Conservation (phyloP, 345 rosid species). For the Sonneratia caseolaris region DNA sequence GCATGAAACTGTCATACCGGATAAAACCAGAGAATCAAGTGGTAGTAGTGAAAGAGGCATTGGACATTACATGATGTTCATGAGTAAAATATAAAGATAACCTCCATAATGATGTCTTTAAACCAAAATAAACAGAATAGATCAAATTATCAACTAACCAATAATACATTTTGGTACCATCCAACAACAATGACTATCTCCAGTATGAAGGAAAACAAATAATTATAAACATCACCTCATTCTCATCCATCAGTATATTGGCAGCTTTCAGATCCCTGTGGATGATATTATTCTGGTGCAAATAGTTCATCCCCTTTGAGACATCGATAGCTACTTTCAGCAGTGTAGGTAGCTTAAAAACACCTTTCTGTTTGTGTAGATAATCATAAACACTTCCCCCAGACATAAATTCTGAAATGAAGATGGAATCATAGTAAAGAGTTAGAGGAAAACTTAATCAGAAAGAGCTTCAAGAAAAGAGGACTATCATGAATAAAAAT, state of each 20-base stretch:
- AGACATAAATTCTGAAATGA: constrained; percentile 18
- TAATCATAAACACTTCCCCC: constrained; percentile 24
- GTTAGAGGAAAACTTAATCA: not conserved
- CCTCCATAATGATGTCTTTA: not conserved
- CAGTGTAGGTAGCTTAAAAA: constrained; percentile 15
- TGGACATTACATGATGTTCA: not conserved
- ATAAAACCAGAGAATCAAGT: not conserved
- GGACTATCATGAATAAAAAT: not conserved
- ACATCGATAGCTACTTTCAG: constrained; percentile 21
- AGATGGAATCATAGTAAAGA: not conserved
- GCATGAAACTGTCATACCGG: not conserved
- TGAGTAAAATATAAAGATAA: not conserved
- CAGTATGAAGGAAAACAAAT: not conserved
- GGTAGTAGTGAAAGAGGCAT: not conserved
- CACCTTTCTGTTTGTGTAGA: constrained; percentile 21
- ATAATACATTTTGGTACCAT: not conserved
- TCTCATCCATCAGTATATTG: constrained; percentile 19
- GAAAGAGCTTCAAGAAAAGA: not conserved
- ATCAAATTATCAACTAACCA: not conserved
- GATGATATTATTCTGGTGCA: constrained; percentile 22
- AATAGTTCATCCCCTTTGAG: constrained; percentile 21
- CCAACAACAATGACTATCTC: not conserved
- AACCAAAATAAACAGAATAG: not conserved
- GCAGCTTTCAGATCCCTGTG: constrained; percentile 24
- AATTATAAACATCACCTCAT: constrained; percentile 9